Conservation (phyloP, 768 basidiomycete species). For the Pleurotus pulmonarius region DNA sequence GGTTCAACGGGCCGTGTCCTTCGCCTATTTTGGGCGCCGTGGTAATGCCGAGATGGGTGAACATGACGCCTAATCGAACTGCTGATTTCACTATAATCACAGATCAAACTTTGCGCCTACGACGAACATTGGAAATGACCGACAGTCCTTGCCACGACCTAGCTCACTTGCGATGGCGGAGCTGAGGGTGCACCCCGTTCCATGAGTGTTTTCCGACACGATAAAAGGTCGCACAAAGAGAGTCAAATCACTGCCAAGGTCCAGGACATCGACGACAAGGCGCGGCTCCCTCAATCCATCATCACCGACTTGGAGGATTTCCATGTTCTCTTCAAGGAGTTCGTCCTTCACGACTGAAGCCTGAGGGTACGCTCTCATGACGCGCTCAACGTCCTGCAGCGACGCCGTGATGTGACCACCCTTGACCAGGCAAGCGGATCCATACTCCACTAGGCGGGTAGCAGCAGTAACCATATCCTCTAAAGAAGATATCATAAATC, state of each 20-base stretch:
- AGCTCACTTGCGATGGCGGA: slow-evolving; percentile 73
- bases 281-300: slow-evolving; percentile 14
- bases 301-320: slow-evolving; percentile 44
- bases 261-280: slow-evolving; percentile 66
- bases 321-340: slow-evolving; percentile 53
- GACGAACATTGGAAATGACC: not conserved
- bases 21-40: slow-evolving; percentile 63
- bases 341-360: slow-evolving; percentile 41
- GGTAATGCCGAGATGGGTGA: slow-evolving; percentile 72
- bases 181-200: slow-evolving; percentile 90
- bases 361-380: slow-evolving; percentile 23
- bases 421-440: slow-evolving; percentile 70
- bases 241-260: slow-evolving; percentile 32
- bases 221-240: slow-evolving; percentile 61
- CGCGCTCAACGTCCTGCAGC: slow-evolving; percentile 36
- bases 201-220: slow-evolving; percentile 75
- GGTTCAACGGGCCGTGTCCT: slow-evolving; percentile 86
- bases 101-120: not conserved
- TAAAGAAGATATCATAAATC: slow-evolving; percentile 37
- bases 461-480: slow-evolving; percentile 62
- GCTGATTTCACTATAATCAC: slow-evolving; percentile 50
- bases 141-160: slow-evolving; percentile 47
- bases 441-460: slow-evolving; percentile 40
- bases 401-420: slow-evolving; percentile 71
- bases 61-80: slow-evolving; percentile 55